Conservation (phyloP, 768 basidiomycete genomes). For the Leucosporidium yakuticum region DNA sequence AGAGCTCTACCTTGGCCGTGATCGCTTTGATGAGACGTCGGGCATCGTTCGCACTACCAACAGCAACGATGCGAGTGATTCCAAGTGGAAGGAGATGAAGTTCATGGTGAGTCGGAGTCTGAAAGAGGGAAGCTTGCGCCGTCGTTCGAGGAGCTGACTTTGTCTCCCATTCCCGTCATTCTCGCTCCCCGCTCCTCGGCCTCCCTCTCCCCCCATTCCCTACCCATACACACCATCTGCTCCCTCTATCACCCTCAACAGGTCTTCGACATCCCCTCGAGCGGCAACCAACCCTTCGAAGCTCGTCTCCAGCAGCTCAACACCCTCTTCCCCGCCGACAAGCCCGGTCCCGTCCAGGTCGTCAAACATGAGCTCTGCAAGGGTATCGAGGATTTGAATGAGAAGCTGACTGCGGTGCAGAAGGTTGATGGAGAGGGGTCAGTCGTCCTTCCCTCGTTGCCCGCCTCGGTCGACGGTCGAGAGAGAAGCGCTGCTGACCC, state of each 20-base stretch:
- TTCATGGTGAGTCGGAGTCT: slow-evolving; percentile 33
- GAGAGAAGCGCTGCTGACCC: too few relatives aligned
- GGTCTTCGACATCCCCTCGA: slow-evolving; percentile 36
- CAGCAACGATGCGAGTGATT: not conserved
- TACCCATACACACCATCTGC: too few relatives aligned
- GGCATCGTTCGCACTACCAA: slow-evolving; percentile 19
- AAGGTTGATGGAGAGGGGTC: slow-evolving; percentile 30
- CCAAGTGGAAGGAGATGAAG: slow-evolving; percentile 28
- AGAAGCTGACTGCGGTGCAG: slow-evolving; percentile 16
- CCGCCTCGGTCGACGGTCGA: not conserved
- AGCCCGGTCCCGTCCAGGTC: not conserved
- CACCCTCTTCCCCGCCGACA: slow-evolving; percentile 9
- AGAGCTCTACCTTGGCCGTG: slow-evolving; percentile 34
- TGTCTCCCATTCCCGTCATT: not conserved
- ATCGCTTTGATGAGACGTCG: slow-evolving; percentile 32
- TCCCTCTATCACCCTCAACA: not conserved
- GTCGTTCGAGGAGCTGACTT: not conserved
- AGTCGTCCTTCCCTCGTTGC: not conserved
- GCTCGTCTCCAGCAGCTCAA: slow-evolving; percentile 16
- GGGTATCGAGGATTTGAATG: slow-evolving; percentile 21
- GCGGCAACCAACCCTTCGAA: slow-evolving; percentile 21
- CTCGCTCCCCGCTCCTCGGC: not conserved
- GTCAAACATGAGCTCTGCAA: slow-evolving; percentile 29
- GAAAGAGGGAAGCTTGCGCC: not conserved
- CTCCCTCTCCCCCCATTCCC: not conserved